phyloP scores from a whole-genome alignment of 2,329 filamentous ascomycete genomes.

The Polytolypa hystricis region DNA sequence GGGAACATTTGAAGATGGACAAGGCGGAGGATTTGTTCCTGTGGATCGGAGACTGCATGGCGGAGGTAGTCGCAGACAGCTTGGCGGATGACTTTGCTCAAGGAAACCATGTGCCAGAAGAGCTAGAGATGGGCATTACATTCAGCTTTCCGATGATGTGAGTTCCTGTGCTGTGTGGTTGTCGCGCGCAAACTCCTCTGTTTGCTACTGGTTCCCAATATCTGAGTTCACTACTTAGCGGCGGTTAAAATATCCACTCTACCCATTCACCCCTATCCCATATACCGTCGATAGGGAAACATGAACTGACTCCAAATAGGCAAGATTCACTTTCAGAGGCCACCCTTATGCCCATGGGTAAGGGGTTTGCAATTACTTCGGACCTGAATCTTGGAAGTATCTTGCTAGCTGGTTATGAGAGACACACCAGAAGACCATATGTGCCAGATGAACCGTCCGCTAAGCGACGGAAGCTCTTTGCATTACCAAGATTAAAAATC shows the following conservation, averaged over 20 bases:
- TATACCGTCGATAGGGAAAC: no score
- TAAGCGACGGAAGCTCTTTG: slow-evolving; percentile 35
- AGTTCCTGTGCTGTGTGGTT: slow-evolving; percentile 13
- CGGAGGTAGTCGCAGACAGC: slow-evolving; percentile 54
- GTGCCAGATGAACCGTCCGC: slow-evolving; percentile 30
- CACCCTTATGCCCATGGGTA: slow-evolving; percentile 47
- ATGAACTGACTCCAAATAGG: slow-evolving; percentile 19
- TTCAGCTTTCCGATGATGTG: slow-evolving; percentile 42
- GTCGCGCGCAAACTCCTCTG: not conserved
- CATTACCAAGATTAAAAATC: slow-evolving; percentile 56
- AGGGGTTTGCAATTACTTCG: slow-evolving; percentile 46
- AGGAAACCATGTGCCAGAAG: slow-evolving; percentile 28
- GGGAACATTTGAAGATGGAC: slow-evolving; percentile 47
- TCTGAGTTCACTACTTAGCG: no score
- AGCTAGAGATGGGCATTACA: slow-evolving; percentile 39
- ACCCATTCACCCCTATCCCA: no score
- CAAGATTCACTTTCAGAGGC: slow-evolving; percentile 45
- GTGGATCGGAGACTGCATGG: slow-evolving; percentile 74
- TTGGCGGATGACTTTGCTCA: slow-evolving; percentile 30
- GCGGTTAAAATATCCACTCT: no score
- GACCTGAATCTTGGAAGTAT: slow-evolving; percentile 45
- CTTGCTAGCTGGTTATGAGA: slow-evolving; percentile 43
- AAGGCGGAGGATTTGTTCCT: slow-evolving; percentile 63
- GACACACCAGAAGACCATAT: slow-evolving; percentile 34
- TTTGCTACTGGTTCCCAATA: not conserved